Evolutionary conservation across 306 rosid genomes (phyloP).

Genomic region (Casuarina cunninghamiana): DNA sequence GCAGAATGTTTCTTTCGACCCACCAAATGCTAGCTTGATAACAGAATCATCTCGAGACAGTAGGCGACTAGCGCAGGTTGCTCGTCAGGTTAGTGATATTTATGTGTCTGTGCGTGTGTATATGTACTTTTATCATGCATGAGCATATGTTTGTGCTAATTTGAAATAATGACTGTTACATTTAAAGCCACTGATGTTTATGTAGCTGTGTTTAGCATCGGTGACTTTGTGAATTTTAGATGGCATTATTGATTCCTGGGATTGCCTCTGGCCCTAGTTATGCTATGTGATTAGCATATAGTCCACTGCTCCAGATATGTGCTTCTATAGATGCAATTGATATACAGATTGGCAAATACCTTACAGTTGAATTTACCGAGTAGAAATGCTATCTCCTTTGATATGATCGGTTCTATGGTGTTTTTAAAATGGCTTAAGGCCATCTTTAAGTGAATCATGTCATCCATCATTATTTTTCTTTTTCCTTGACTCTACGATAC

Average conservation of each 20-base stretch:
- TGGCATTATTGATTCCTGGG: neutral
- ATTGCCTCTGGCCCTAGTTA: neutral
- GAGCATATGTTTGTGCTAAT: constrained; percentile 17
- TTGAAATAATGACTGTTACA: neutral
- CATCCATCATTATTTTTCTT: neutral
- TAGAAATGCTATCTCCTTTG: neutral
- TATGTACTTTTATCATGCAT: constrained; percentile 9
- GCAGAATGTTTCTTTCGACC: constrained; percentile 44
- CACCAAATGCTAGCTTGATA: constrained; percentile 51
- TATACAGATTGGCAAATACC: neutral
- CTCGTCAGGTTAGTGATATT: constrained; percentile 65
- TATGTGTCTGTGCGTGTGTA: constrained; percentile 22
- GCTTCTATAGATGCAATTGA: neutral
- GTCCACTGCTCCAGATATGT: neutral
- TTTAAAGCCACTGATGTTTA: neutral
- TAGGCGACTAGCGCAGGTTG: constrained; percentile 66
- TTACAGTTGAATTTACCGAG: neutral
- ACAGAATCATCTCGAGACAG: constrained; percentile 59
- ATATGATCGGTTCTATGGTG: neutral
- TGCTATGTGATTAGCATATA: neutral
- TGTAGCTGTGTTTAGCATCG: neutral
- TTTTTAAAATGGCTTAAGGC: neutral
- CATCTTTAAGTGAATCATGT: neutral
- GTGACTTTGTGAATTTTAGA: neutral
- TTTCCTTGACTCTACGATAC: constrained; percentile 4